Base-by-base conservation (phyloP, 768 basidiomycete genomes). In the Pleurotus tuoliensis region DNA sequence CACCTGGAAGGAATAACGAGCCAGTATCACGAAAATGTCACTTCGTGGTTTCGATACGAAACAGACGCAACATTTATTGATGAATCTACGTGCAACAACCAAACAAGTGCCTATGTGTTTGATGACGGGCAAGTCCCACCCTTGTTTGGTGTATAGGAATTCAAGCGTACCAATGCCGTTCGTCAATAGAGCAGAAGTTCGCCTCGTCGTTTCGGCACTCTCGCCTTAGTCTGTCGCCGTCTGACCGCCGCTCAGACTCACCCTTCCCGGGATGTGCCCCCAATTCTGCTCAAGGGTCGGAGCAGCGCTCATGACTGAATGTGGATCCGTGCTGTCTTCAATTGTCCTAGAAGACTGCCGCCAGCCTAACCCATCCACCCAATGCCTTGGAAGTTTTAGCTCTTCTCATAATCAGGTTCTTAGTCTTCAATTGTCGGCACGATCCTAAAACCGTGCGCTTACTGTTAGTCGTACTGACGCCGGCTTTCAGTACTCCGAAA, bases 281-380 rank as follows among this genome's bases (percentile, higher is more conserved):
- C 44, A 67, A 56, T 61, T 51, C 54, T 61, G 56, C 68, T 25
- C 72, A 73, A 47, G 72, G 78, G 16, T 77, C 85, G 5, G 78
- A 83, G 40, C 40, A 13, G 16, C 12, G 53, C 72, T 88, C 13
- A 73, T 88, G 34, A 74, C 80, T 1, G 73, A 80, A 55, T 88
- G 85, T 66, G 78, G 87, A 11, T 78, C 76, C 25, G 69, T 83
- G 37, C 75, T 87, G 34, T 76, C 76, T n/a, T 89, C 84, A 1
- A 71, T 93, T 18, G 73, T 92, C n/a, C 69, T 74, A 4, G 84
- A 88, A 56, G 92, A 93, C 63, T 88, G 88, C 64, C 82, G 88
- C 1, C 15, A 78, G 86, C 3, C 88, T 86, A 2, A 75, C 75
- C 0, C 77, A 82, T 25, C 92, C 92, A 12, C 88, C 90, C 3